These are phyloP conservation scores for Candida ponderosae DNA, from an alignment of 805 yeast species.

Conservation along the genomic window DNA sequence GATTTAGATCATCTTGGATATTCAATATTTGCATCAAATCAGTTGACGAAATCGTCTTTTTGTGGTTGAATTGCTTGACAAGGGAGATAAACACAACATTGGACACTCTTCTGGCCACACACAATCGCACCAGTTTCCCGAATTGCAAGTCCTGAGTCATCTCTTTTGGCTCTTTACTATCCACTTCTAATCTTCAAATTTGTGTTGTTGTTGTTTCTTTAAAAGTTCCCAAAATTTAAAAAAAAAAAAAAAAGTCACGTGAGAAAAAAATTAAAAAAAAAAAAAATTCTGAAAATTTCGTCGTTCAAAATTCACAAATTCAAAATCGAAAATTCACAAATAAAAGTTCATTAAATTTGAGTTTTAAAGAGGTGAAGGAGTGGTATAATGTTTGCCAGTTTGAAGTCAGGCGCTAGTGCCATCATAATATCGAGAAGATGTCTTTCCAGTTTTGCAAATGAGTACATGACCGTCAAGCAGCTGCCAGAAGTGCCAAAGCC, in stretches of 20 bases:
- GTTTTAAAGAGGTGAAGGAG: no score
- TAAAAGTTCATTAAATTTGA: no score
- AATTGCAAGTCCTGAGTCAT: not conserved
- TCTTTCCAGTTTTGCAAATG: no score
- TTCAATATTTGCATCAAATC: constrained; percentile 8
- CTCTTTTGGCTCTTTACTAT: not conserved
- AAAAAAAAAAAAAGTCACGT: not conserved
- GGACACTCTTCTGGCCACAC: constrained; percentile 8
- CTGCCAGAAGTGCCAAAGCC: constrained; percentile 35
- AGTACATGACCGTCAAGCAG: not conserved
- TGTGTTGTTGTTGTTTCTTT: no score
- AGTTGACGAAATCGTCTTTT: constrained; percentile 8
- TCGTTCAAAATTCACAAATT: no score
- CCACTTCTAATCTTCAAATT: no score
- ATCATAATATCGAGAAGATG: no score
- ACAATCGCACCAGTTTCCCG: constrained; percentile 7
- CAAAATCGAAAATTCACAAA: not conserved
- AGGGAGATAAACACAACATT: constrained; percentile 11
- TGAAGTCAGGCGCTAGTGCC: no score
- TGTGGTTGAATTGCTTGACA: constrained; percentile 16
- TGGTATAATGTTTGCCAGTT: no score
- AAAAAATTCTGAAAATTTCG: no score
- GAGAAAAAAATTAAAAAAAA: not conserved
- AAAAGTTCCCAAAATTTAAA: no score
- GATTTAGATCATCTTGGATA: constrained; percentile 7